A percentile compares a stretch with the other conserved stretches of the same genome.
Conservation (phyloP, 352 stramenopile species). For the Pythium vanterpoolii region DNA sequence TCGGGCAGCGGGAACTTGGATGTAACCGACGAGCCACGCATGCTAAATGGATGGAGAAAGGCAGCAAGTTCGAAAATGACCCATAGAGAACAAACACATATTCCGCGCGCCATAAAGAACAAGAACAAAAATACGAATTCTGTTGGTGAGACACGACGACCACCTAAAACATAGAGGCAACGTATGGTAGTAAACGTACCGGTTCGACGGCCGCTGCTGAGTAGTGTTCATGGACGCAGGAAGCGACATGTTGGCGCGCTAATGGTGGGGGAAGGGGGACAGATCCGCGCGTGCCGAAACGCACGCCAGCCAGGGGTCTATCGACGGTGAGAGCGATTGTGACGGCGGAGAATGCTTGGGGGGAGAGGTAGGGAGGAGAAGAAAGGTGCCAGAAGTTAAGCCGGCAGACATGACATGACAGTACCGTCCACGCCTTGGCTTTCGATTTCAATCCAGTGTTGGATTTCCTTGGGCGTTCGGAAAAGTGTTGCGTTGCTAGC, state of each 20-base stretch:
- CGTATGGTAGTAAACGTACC: neutral
- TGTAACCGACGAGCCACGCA: neutral
- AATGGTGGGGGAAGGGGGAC: neutral
- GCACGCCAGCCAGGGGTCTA: neutral
- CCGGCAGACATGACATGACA: too few relatives aligned
- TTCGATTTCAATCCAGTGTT: neutral
- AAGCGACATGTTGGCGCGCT: neutral
- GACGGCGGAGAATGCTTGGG: neutral
- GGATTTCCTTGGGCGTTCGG: neutral
- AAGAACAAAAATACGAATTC: too few relatives aligned
- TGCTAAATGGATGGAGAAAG: neutral
- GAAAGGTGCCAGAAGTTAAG: neutral
- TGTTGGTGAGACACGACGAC: too few relatives aligned
- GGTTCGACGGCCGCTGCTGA: neutral
- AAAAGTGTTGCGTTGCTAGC: neutral
- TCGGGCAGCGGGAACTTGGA: constrained; percentile 3
- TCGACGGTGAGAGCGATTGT: neutral
- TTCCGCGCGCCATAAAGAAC: neutral
- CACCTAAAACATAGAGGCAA: too few relatives aligned
- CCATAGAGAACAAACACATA: neutral
- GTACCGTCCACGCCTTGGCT: too few relatives aligned
- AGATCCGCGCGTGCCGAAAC: neutral
- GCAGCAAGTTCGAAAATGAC: neutral
- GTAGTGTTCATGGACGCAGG: neutral
- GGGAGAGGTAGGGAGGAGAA: neutral